Evolutionary conservation across 805 yeast species (phyloP).

Genomic region (Kuraishia floccosa): DNA sequence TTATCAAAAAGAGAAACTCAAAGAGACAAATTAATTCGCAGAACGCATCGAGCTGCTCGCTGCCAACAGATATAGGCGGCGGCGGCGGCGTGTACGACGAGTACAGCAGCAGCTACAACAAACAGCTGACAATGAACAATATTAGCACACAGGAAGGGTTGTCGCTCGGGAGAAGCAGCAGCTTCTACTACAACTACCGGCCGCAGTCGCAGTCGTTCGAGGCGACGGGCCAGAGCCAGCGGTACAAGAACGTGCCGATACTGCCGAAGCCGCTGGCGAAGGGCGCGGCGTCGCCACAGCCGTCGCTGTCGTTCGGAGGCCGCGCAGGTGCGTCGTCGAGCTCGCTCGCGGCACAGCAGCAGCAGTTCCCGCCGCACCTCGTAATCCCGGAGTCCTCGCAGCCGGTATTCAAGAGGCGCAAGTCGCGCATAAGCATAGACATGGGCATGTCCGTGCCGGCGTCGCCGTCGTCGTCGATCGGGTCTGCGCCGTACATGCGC

Average conservation of each 20-base stretch:
- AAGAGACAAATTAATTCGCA: slow-evolving; percentile 18
- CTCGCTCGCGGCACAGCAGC: too few species aligned
- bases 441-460: slow-evolving; percentile 12
- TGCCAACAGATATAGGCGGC: too few species aligned
- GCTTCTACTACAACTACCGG: not conserved
- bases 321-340: too few species aligned
- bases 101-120: too few species aligned
- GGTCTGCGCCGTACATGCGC: not conserved
- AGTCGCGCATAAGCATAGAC: slow-evolving; percentile 11
- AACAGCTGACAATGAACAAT: not conserved
- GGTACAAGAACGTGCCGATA: slow-evolving; percentile 20
- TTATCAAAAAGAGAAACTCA: slow-evolving; percentile 44
- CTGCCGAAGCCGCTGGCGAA: slow-evolving; percentile 16
- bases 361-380: too few species aligned
- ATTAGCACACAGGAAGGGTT: not conserved
- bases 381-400: too few species aligned
- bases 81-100: too few species aligned
- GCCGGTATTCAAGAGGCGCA: slow-evolving; percentile 17
- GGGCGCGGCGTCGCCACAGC: not conserved
- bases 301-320: too few species aligned
- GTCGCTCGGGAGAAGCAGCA: not conserved
- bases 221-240: slow-evolving; percentile 1
- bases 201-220: not conserved
- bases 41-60: too few species aligned
- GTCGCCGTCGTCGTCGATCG: slow-evolving; percentile 9